A percentile compares a stretch with the other conserved stretches of the same genome.
Evolutionary conservation across 768 basidiomycete genomes (phyloP).

Genomic region (Collybiopsis confluens): DNA sequence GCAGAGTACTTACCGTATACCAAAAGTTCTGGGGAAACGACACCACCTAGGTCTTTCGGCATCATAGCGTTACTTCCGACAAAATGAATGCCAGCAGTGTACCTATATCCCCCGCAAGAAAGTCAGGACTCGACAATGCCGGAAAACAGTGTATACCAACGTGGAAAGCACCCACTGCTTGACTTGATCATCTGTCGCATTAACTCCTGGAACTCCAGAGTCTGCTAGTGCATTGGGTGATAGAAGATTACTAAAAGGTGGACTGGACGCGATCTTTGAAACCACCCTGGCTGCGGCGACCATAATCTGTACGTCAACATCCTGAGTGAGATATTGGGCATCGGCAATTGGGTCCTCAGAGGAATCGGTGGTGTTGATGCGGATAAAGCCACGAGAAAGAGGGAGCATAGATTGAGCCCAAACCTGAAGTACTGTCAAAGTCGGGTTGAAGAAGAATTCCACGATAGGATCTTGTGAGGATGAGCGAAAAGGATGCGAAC

Average conservation of each 20-base stretch:
- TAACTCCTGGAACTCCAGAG: conserved; percentile 8
- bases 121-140: too few relatives aligned
- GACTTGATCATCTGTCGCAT: conserved; percentile 12
- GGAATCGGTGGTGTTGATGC: conserved; percentile 15
- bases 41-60: conserved; percentile 12
- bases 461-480: conserved; percentile 10
- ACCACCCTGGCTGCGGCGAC: conserved; percentile 11
- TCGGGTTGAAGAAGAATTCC: conserved; percentile 13
- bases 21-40: conserved; percentile 13
- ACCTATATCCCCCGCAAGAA: not conserved
- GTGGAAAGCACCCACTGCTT: conserved; percentile 12
- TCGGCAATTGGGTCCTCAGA: conserved; percentile 8
- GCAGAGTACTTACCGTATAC: conserved; percentile 9
- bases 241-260: conserved; percentile 14
- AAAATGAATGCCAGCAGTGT: conserved; percentile 13
- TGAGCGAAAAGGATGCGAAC: not conserved
- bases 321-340: conserved; percentile 11
- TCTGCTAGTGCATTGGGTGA: conserved; percentile 7
- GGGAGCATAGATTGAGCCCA: conserved; percentile 15
- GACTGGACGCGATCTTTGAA: conserved; percentile 8
- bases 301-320: conserved; percentile 9
- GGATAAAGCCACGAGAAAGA: conserved; percentile 13
- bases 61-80: conserved; percentile 16
- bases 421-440: not conserved
- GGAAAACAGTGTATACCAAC: not conserved